Evolutionary conservation across 1,284 basidiomycete genomes (phyloP).

Genomic region (Apiotrichum siamense): DNA sequence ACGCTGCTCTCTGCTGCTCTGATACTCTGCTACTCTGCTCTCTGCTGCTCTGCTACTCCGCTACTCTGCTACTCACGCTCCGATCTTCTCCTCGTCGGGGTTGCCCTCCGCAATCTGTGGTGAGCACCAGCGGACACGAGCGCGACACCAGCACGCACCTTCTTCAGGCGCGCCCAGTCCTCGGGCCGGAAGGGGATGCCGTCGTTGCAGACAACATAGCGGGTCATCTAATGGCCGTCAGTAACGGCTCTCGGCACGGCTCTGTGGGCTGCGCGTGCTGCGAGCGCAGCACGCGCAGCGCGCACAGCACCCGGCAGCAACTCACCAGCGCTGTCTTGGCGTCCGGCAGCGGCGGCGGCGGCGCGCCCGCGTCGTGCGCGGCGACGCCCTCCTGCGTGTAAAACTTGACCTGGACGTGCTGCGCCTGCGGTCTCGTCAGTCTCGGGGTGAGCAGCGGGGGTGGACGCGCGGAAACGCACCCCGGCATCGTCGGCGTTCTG

Average conservation of each 20-base stretch:
- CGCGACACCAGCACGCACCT: slow-evolving; percentile 37
- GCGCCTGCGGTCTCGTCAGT: slow-evolving; percentile 50
- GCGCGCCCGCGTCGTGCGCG: slow-evolving; percentile 42
- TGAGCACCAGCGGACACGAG: neutral
- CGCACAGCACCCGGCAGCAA: neutral
- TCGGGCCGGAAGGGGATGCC: slow-evolving; percentile 68
- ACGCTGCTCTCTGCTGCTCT: no score
- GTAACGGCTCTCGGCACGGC: no score
- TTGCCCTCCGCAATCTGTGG: slow-evolving; percentile 50
- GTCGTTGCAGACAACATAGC: slow-evolving; percentile 71
- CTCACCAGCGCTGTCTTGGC: slow-evolving; percentile 56
- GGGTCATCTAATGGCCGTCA: slow-evolving; percentile 33
- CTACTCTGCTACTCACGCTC: slow-evolving; percentile 31
- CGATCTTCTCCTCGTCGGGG: slow-evolving; percentile 52
- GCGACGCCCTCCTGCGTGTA: slow-evolving; percentile 59
- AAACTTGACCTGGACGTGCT: slow-evolving; percentile 73
- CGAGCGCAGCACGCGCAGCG: no score
- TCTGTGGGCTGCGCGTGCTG: no score
- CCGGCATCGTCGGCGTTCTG: slow-evolving; percentile 94
- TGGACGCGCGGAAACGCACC: no score
- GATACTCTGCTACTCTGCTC: no score
- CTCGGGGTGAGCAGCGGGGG: no score
- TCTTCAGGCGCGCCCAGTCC: slow-evolving; percentile 83
- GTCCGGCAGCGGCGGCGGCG: slow-evolving; percentile 49
- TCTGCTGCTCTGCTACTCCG: no score